Evolutionary conservation across 805 yeast species (phyloP), one percentile per base, ranked within the genome.

Genomic region (Grigorovia humatica): DNA sequence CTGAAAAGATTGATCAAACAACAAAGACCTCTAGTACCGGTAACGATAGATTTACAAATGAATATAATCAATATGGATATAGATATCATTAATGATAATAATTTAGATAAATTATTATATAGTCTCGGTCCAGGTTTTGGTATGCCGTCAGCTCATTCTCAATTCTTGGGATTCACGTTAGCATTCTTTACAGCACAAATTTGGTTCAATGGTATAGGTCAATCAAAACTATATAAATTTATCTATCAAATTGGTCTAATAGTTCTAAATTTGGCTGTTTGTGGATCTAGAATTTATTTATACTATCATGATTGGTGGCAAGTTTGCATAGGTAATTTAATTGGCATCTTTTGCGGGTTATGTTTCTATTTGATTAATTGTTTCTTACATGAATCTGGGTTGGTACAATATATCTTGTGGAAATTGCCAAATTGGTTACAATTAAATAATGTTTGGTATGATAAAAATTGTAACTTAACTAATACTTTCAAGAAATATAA

Each of bases 121-220:
- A 32, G 38, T 13, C 15, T 32, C 67, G 79, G 52, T 74, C 85
- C 55, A 8, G 82, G 85, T 0, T 89, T 83, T 65, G 99, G 99
- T 0, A 91, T 91, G 97, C 99, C 99, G 0, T 82, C 90, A 50
- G 96, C 99, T 1, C 99, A 91, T 68, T 81, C 96, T 0, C 99
- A 91, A 69, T 93, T 90, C 67, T 85, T 91, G 89, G 95, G 96
- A 1, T 93, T 81, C 64, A 81, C 85, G 56, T 19, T 17, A 13
- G 12, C 42, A 4, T 18, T 43, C 18, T 44, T 27, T 35, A 32
- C 17, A 12, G n/a, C 32, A 46, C 57, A 78, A 47, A 52, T 61
- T 4, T 20, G 19, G 2, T 0, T 27, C 0, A 71, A 51, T 9
- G 55, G 1, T 13, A 61, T 0, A 73, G 75, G 1, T 55, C 70